Base-by-base conservation (phyloP, 345 rosid species). In the Laguncularia racemosa region DNA sequence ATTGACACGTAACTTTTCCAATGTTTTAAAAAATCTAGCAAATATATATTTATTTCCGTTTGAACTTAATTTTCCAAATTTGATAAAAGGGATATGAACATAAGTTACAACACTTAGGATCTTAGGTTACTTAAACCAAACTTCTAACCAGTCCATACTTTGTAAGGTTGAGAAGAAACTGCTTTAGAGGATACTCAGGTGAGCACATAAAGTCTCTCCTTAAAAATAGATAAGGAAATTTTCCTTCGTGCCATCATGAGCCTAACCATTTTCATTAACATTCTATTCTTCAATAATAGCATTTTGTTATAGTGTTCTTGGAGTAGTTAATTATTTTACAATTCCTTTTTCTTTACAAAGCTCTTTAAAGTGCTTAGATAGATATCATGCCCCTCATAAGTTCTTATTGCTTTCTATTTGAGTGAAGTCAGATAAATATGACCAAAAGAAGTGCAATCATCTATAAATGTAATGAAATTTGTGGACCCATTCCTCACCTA, bases 21-120 rank as follows among this genome's bases (percentile, higher is more conserved):
- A 7, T 40, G 48, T 61, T 61, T 33, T 2, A n/a, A 38, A 6
- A 15, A 51, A 51, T 11, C 50, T 23, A 4, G 26, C 14, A 28
- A 59, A 59, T 20, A 23, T 23, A 47, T 53, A 59, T 46, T 48
- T 59, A 11, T 40, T 51, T 43, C 56, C 49, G 13, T 17, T 33
- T 33, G 18, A 28, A 16, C 56, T n/a, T 51, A 60, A 52, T 51
- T 60, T 50, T 16, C 48, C 53, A 59, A 19, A 10, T 18, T 20
- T 5, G 0, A 44, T 15, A 2, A 16, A 0, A 16, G 54, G 0
- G 2, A 6, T 7, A 16, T 23, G 44, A 11, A 48, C 44, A 48
- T 59, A 59, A 1, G 62, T 45, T 9, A 16, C 3, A 4, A 2
- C 19, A 10, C n/a, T 3, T 10, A 16, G 6, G 18, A 2, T 50